Conservation (phyloP, 2,329 filamentous ascomycete species). For the Aspergillus sp. region DNA sequence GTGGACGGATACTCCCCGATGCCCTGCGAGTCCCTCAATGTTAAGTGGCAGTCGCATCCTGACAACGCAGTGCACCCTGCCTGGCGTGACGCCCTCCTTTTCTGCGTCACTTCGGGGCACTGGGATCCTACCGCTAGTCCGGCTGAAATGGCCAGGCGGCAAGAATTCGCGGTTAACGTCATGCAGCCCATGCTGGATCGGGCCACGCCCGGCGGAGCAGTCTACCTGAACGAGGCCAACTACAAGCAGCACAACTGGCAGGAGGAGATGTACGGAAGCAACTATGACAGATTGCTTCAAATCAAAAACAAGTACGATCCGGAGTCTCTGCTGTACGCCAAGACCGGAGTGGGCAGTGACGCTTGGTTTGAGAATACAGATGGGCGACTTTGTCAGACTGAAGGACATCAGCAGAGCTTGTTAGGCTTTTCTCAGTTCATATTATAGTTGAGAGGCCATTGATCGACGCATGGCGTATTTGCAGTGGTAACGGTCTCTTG, state of each 20-base stretch:
- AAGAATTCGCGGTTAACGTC: neutral
- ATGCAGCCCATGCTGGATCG: neutral
- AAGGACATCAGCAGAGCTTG: too few relatives aligned
- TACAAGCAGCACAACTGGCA: conserved; percentile 6
- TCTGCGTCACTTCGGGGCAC: too few relatives aligned
- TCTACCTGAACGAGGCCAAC: conserved; percentile 6
- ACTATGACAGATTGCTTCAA: neutral
- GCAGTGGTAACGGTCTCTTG: too few relatives aligned
- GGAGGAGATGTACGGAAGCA: conserved; percentile 8
- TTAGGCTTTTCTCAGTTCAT: neutral
- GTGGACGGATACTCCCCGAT: neutral
- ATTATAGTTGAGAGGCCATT: too few relatives aligned
- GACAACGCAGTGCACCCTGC: conserved; percentile 10
- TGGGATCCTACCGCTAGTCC: too few relatives aligned
- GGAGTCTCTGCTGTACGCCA: conserved; percentile 2
- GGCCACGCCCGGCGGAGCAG: neutral
- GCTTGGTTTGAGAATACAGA: conserved; percentile 3
- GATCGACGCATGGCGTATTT: too few relatives aligned
- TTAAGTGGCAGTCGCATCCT: neutral
- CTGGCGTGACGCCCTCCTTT: neutral
- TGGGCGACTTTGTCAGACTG: conserved; percentile 1
- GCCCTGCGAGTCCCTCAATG: neutral
- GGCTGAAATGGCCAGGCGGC: too few relatives aligned
- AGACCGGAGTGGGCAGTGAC: conserved; percentile 13
- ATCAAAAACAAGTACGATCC: conserved; percentile 11